Conservation (phyloP, 306 rosid species). For the Pterocarpus macrocarpus region DNA sequence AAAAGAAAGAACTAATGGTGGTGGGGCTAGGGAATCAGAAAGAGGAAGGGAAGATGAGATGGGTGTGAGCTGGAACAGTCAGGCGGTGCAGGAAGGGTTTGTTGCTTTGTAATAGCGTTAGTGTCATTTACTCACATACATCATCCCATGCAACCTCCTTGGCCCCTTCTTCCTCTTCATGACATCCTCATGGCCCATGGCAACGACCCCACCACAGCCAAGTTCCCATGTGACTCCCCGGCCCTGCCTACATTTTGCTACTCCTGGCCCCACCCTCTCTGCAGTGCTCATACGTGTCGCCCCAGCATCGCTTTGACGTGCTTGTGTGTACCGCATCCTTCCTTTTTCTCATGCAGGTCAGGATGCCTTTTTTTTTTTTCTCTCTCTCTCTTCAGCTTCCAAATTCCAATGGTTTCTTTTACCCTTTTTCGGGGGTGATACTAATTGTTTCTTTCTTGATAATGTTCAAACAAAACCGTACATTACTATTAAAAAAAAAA, state of each 20-base stretch:
- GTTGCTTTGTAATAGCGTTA: background rate
- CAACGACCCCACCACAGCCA: background rate
- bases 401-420: no score
- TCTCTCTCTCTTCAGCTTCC: background rate
- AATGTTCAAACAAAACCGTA: no score
- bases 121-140: background rate
- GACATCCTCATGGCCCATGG: background rate
- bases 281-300: background rate
- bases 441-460: background rate
- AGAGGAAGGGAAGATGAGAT: constrained; percentile 3
- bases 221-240: background rate
- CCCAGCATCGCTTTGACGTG: background rate
- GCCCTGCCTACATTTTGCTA: background rate
- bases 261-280: background rate
- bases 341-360: background rate
- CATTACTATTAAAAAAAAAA: no score
- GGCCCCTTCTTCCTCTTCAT: background rate
- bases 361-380: no score
- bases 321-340: background rate
- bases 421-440: no score
- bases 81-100: constrained; percentile 17
- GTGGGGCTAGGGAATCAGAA: constrained; percentile 1
- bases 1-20: background rate
- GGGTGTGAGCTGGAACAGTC: constrained; percentile 39
- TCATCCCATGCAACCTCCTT: background rate